A percentile compares a stretch with the other conserved stretches of the same genome.
Evolutionary conservation across 1,284 basidiomycete genomes (phyloP).

Genomic region (Coriolopsis trogii): DNA sequence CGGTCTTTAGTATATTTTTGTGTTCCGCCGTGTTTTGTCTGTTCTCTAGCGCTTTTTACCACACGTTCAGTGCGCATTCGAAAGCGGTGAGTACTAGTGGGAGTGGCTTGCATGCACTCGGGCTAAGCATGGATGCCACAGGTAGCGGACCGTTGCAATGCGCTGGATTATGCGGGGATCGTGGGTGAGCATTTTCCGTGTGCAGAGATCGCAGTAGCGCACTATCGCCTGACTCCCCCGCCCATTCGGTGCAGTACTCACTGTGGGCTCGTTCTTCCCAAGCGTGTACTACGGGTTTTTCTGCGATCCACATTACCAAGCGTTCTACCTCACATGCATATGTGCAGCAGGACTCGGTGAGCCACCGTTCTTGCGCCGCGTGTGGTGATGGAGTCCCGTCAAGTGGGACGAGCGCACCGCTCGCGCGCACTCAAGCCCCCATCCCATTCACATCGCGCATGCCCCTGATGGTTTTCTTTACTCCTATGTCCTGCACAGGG

Average conservation of each 20-base stretch:
- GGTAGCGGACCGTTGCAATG: constrained; percentile 42
- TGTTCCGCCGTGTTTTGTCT: constrained; percentile 78
- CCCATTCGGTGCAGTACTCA: constrained; percentile 46
- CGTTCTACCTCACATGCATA: constrained; percentile 58
- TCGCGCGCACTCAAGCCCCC: neutral
- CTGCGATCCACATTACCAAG: constrained; percentile 57
- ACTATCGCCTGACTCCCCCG: too few relatives aligned
- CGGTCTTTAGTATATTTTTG: constrained; percentile 71
- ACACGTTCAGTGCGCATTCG: constrained; percentile 80
- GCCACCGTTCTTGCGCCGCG: constrained; percentile 28
- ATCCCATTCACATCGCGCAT: neutral
- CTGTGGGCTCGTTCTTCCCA: constrained; percentile 83
- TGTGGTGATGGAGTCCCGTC: too few relatives aligned
- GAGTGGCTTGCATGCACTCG: neutral
- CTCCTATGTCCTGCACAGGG: constrained; percentile 37
- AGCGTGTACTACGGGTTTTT: constrained; percentile 75
- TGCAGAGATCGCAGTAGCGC: too few relatives aligned
- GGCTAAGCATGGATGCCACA: constrained; percentile 20
- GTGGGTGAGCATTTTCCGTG: constrained; percentile 40
- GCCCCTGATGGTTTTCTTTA: neutral
- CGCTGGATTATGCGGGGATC: constrained; percentile 77
- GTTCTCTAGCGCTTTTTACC: constrained; percentile 75
- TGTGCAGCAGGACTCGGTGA: constrained; percentile 62
- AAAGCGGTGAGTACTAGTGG: constrained; percentile 46
- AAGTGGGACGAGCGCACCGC: neutral